Evolutionary conservation across 148 eudicot genomes (phyloP).

Genomic region (Chenopodium berlandieri): DNA sequence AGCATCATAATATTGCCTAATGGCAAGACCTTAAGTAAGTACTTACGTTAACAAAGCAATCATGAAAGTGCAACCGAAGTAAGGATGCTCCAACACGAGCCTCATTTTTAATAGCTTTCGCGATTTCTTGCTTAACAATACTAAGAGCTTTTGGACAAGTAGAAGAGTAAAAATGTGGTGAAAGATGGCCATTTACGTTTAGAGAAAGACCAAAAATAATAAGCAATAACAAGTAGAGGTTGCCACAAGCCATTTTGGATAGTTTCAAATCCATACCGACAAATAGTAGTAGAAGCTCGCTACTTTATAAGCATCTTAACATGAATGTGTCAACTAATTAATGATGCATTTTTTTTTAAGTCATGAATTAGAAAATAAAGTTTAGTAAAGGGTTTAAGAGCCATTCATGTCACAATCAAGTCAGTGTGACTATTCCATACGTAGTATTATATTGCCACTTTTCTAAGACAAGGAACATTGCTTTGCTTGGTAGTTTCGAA

Average conservation of each 20-base stretch:
- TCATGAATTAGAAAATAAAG: neutral
- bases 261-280: conserved; percentile 17
- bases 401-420: neutral
- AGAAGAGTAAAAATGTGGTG: conserved; percentile 23
- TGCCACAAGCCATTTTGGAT: conserved; percentile 24
- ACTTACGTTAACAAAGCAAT: conserved; percentile 58
- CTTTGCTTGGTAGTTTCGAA: no score
- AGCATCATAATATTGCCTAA: neutral
- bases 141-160: conserved; percentile 27
- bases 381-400: neutral
- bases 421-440: neutral
- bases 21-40: neutral
- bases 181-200: conserved; percentile 18
- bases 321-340: neutral
- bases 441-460: no score
- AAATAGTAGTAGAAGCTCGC: neutral
- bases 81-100: conserved; percentile 57
- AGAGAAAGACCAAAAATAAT: conserved; percentile 13
- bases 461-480: no score
- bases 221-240: conserved; percentile 5
- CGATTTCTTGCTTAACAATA: conserved; percentile 26
- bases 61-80: conserved; percentile 61
- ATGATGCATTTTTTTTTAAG: neutral
- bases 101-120: conserved; percentile 34
- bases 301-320: conserved; percentile 15